These are phyloP conservation scores for Ramichloridium luteum DNA, from an alignment of 2,329 filamentous ascomycete genomes.

Conservation along the genomic window DNA sequence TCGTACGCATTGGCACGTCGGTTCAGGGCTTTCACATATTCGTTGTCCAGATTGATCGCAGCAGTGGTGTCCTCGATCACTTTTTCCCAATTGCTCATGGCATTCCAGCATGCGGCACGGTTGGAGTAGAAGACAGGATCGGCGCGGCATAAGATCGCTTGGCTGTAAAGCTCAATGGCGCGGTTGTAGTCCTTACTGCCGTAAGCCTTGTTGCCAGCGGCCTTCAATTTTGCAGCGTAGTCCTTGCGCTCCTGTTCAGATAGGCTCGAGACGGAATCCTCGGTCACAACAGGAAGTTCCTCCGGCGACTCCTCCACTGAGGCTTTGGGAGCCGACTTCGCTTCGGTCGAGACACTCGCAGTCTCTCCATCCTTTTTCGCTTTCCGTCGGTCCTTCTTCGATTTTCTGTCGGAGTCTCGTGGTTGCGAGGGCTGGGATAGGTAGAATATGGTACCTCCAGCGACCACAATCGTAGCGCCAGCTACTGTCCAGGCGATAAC, in stretches of 20 bases:
- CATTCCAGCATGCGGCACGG: slow-evolving; percentile 93
- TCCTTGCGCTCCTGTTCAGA: slow-evolving; percentile 62
- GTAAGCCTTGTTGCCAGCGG: slow-evolving; percentile 91
- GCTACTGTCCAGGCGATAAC: slow-evolving; percentile 91
- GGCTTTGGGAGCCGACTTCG: slow-evolving; percentile 17
- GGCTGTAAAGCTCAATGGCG: slow-evolving; percentile 88
- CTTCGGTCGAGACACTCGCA: slow-evolving; percentile 8
- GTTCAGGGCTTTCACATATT: slow-evolving; percentile 97
- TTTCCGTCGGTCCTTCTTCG: slow-evolving; percentile 83
- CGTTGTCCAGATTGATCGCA: slow-evolving; percentile 80
- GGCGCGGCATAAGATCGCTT: slow-evolving; percentile 92
- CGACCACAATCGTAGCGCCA: slow-evolving; percentile 83
- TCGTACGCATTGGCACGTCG: slow-evolving; percentile 94
- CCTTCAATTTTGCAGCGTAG: slow-evolving; percentile 84
- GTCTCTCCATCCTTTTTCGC: slow-evolving; percentile 43
- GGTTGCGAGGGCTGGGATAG: slow-evolving; percentile 39
- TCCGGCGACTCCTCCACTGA: slow-evolving; percentile 28
- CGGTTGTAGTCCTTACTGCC: slow-evolving; percentile 85
- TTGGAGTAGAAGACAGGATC: slow-evolving; percentile 99
- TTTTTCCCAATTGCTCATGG: slow-evolving; percentile 83
- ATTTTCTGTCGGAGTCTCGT: slow-evolving; percentile 51
- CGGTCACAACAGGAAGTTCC: slow-evolving; percentile 38
- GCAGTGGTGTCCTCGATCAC: slow-evolving; percentile 95
- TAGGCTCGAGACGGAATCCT: slow-evolving; percentile 31
- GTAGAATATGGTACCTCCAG: slow-evolving; percentile 89